These are phyloP conservation scores for Pyrenopolyporus hunteri DNA, from an alignment of 495 filamentous ascomycete genomes.

Conservation along the genomic window DNA sequence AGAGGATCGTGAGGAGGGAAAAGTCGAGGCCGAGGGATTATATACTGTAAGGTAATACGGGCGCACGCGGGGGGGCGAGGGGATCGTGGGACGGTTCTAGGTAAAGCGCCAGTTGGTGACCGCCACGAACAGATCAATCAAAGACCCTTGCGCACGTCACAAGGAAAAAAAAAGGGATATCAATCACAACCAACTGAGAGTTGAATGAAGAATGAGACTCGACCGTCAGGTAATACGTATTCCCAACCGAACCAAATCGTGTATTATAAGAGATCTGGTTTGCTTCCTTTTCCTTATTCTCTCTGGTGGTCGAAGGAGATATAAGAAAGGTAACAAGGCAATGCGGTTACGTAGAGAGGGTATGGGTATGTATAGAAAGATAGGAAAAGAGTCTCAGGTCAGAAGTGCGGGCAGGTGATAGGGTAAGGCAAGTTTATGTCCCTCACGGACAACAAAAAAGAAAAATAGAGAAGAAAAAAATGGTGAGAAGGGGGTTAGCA, in stretches of 20 bases:
- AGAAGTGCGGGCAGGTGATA: background rate
- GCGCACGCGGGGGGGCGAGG: constrained; percentile 23
- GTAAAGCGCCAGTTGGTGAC: constrained; percentile 18
- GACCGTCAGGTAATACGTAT: constrained; percentile 10
- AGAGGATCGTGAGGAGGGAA: background rate
- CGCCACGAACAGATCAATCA: constrained; percentile 22
- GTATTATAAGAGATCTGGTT: background rate
- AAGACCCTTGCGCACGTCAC: constrained; percentile 34
- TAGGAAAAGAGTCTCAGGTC: background rate
- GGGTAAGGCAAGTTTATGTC: constrained; percentile 3
- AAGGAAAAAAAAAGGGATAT: constrained; percentile 5
- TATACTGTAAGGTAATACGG: constrained; percentile 15
- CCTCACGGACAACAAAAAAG: background rate
- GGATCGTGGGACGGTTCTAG: constrained; percentile 25
- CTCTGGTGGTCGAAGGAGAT: background rate
- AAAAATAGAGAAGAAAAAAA: background rate
- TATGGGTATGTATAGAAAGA: background rate
- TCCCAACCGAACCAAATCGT: constrained; percentile 6
- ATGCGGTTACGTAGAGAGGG: background rate
- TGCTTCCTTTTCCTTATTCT: background rate
- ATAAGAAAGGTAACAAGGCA: background rate
- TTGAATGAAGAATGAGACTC: background rate
- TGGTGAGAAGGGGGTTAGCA: background rate
- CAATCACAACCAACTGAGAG: constrained; percentile 4
- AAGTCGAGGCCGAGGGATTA: constrained; percentile 27